Percentiles rank a stretch among this genome's conserved stretches.
These are phyloP conservation scores for Alternaria brassicae DNA, from an alignment of 2,329 filamentous ascomycete species.

Conservation along the genomic window DNA sequence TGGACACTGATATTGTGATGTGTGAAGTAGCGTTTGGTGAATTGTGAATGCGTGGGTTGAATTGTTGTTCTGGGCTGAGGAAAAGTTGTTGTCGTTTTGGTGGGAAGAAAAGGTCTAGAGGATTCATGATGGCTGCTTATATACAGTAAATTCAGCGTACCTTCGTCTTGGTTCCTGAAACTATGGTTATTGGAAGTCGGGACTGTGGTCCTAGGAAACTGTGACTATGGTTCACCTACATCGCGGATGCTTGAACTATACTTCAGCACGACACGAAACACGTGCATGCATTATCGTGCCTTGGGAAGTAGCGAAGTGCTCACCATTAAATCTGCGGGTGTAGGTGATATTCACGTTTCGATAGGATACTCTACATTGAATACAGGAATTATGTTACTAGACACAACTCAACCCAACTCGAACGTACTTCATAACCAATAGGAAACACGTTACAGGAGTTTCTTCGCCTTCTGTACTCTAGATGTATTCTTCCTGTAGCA, in stretches of 20 bases:
- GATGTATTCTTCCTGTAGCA: not conserved
- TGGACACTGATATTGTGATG: not conserved
- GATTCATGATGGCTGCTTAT: not conserved
- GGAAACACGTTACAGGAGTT: not conserved
- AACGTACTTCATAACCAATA: not conserved
- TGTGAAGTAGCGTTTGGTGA: not conserved
- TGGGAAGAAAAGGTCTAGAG: not conserved
- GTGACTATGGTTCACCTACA: not conserved
- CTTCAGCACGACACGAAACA: not conserved
- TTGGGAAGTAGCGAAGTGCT: not conserved
- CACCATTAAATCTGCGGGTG: not conserved
- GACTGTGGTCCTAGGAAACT: not conserved
- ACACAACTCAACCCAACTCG: too few relatives aligned
- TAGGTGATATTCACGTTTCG: not conserved
- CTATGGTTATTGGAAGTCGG: not conserved
- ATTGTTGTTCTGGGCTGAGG: not conserved
- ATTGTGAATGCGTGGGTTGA: not conserved
- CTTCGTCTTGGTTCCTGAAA: not conserved
- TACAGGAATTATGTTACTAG: not conserved
- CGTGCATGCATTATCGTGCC: not conserved
- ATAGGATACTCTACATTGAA: not conserved
- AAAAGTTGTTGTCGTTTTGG: not conserved
- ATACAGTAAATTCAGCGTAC: not conserved
- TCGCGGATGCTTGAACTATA: not conserved
- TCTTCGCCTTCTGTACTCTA: not conserved